Evolutionary conservation across 2,329 filamentous ascomycete genomes (phyloP).

Genomic region (Rhinocladiella similis): DNA sequence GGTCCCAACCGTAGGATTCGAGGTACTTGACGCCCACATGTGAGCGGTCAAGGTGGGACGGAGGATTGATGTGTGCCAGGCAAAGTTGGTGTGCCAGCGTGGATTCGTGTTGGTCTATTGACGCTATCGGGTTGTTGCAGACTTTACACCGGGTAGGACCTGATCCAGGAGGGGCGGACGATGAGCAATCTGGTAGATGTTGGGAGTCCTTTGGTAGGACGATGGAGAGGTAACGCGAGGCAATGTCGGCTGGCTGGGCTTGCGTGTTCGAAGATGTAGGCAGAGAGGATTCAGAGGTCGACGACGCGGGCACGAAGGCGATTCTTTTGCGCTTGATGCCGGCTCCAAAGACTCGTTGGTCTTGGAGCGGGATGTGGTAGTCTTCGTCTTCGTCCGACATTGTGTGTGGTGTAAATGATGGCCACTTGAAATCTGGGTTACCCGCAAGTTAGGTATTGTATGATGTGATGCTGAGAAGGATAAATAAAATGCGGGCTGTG

Average conservation of each 20-base stretch:
- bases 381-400: constrained; percentile 51
- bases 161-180: background rate
- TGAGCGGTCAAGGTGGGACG: constrained; percentile 59
- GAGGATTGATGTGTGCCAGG: constrained; percentile 57
- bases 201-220: constrained; percentile 37
- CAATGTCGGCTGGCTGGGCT: constrained; percentile 33
- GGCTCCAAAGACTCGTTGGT: constrained; percentile 62
- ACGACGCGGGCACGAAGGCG: constrained; percentile 57
- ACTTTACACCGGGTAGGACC: no score
- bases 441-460: no score
- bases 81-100: constrained; percentile 59
- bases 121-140: background rate
- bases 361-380: constrained; percentile 58
- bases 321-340: constrained; percentile 64
- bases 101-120: constrained; percentile 43
- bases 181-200: background rate
- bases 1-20: constrained; percentile 60
- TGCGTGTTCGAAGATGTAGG: constrained; percentile 28
- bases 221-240: constrained; percentile 48
- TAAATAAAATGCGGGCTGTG: background rate
- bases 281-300: constrained; percentile 10
- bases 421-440: background rate
- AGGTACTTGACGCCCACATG: constrained; percentile 58
- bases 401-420: background rate
- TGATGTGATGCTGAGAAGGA: background rate